Percentiles rank a stretch among this genome's conserved stretches.
Conservation (phyloP, 148 eudicot genomes). For the Dysphania ambrosioides region DNA sequence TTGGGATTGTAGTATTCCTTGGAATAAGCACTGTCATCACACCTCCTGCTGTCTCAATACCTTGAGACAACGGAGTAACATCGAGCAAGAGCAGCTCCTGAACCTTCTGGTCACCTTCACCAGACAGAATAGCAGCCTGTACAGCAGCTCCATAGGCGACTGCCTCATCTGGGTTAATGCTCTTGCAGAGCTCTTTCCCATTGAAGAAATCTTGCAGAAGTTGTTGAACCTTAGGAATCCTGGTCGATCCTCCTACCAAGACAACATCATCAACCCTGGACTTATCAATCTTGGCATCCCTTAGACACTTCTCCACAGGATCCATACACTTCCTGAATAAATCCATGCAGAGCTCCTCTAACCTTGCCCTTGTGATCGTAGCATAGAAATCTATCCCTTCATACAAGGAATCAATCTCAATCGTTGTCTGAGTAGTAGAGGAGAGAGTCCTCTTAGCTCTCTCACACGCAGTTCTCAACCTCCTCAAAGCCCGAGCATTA, state of each 20-base stretch:
- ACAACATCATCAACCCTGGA: conserved; percentile 13
- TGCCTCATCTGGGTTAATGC: conserved; percentile 28
- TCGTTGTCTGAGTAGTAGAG: conserved; percentile 22
- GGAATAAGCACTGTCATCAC: conserved; percentile 23
- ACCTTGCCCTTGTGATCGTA: conserved; percentile 23
- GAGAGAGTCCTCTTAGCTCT: conserved; percentile 26
- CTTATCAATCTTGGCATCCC: conserved; percentile 25
- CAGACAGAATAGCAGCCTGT: conserved; percentile 23
- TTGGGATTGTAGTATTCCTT: conserved; percentile 21
- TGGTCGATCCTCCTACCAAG: conserved; percentile 20
- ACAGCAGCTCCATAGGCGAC: conserved; percentile 28
- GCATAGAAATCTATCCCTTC: conserved; percentile 28
- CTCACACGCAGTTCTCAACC: conserved; percentile 26
- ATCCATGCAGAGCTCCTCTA: conserved; percentile 26
- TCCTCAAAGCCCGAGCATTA: conserved; percentile 15
- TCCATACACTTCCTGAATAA: conserved; percentile 31
- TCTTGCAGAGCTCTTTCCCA: conserved; percentile 28
- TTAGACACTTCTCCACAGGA: conserved; percentile 23
- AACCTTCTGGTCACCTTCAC: conserved; percentile 29
- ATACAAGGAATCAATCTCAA: conserved; percentile 23
- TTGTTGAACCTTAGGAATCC: conserved; percentile 27
- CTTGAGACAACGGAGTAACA: conserved; percentile 19
- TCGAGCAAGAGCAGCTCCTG: conserved; percentile 23
- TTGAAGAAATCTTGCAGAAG: conserved; percentile 25
- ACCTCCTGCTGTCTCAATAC: conserved; percentile 28